Conservation (phyloP, 2,329 filamentous ascomycete genomes). For the Trichoderma harzianum region DNA sequence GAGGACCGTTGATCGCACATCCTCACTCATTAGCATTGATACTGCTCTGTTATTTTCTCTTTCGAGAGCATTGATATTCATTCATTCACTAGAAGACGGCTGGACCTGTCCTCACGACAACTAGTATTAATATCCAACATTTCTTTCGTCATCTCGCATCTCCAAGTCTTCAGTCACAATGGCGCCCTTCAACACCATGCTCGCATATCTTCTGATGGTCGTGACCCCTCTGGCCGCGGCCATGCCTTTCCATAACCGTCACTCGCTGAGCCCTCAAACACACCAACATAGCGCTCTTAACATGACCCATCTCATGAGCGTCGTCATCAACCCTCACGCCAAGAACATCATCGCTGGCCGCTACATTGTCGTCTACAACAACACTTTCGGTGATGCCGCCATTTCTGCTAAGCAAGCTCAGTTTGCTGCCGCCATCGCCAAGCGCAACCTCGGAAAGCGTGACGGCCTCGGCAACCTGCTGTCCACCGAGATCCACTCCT, state of each 20-base stretch:
- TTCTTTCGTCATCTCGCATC: neutral
- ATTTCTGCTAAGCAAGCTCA: constrained; percentile 49
- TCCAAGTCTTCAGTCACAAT: constrained; percentile 19
- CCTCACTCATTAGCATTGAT: constrained; percentile 21
- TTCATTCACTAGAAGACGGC: constrained; percentile 4
- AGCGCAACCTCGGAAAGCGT: constrained; percentile 55
- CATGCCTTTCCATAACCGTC: constrained; percentile 23
- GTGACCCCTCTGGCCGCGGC: constrained; percentile 28
- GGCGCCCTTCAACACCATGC: constrained; percentile 27
- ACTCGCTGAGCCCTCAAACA: neutral
- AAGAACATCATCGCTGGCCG: constrained; percentile 50
- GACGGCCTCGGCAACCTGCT: constrained; percentile 45
- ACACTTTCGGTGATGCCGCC: constrained; percentile 44
- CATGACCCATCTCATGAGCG: constrained; percentile 20
- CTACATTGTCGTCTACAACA: constrained; percentile 65
- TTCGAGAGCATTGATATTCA: neutral
- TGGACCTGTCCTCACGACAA: constrained; percentile 12
- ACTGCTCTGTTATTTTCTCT: neutral
- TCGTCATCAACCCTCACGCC: constrained; percentile 49
- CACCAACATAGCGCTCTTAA: neutral
- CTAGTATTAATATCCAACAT: neutral
- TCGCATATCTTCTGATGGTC: constrained; percentile 26
- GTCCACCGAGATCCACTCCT: constrained; percentile 45
- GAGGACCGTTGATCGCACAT: constrained; percentile 34
- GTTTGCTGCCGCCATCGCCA: constrained; percentile 49